Evolutionary conservation across 2,329 filamentous ascomycete genomes (phyloP).

Genomic region (Calonectria pseudoreteaudii): DNA sequence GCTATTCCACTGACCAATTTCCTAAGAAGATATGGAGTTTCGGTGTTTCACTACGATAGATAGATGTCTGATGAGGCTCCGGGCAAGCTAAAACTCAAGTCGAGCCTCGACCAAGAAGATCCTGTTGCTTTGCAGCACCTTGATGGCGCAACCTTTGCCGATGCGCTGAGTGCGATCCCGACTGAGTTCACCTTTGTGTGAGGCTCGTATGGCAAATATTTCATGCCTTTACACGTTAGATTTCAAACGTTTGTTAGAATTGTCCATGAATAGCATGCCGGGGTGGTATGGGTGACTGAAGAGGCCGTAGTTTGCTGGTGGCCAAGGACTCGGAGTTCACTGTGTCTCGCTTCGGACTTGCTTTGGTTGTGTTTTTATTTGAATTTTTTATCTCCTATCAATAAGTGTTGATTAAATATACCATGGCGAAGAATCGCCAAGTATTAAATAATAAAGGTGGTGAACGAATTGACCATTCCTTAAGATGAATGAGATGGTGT

Average conservation of each 20-base stretch:
- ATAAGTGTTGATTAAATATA: not conserved
- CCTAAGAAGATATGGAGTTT: too few species aligned
- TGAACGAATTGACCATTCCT: not conserved
- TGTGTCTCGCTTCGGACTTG: not conserved
- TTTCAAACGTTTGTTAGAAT: slow-evolving; percentile 1
- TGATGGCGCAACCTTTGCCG: not conserved
- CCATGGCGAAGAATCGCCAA: not conserved
- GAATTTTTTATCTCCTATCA: not conserved
- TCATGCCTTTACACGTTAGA: not conserved
- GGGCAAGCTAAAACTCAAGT: too few species aligned
- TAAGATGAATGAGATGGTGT: not conserved
- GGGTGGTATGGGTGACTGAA: not conserved
- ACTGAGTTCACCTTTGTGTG: not conserved
- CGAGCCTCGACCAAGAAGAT: not conserved
- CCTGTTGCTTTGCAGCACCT: not conserved
- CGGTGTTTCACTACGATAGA: too few species aligned
- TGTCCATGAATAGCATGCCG: not conserved
- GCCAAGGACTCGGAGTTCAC: not conserved
- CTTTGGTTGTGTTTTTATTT: not conserved
- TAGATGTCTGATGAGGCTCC: too few species aligned
- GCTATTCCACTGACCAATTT: too few species aligned
- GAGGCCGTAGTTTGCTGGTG: not conserved
- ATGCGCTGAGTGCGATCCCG: not conserved
- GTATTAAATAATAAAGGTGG: not conserved
- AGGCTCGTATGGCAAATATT: not conserved